Evolutionary conservation across 2,329 filamentous ascomycete genomes (phyloP), one percentile per base, ranked within the genome.

Genomic region (Eutypella sp.): DNA sequence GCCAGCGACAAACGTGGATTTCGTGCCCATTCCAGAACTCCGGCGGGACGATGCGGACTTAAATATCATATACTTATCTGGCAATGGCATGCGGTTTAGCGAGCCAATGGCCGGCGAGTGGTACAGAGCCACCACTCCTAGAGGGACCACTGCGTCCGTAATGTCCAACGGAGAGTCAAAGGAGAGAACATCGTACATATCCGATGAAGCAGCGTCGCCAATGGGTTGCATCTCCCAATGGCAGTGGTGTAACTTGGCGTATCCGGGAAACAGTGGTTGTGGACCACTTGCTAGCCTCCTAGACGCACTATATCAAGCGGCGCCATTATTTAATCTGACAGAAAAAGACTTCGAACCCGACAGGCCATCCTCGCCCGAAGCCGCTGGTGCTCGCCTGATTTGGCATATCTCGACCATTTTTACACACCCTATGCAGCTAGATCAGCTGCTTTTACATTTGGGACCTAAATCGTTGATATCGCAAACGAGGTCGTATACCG

Each of bases 231-330:
- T 49, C 3, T 18, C 50, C 10, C 40, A 47, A 24, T 46, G 19
- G 25, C 52, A 54, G 18, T 52, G 50, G 50, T 54, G 50, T 19
- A 54, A 47, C 11, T 29, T 41, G 22, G 45, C 47, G 15, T 46
- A 51, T 29, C 46, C 52, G 2, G 33, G 19, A 13, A 33, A 46
- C 15, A 33, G 31, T 15, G 39, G 45, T 1, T 54, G 52, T 19
- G 52, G 52, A 5, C 52, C 52, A 0, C 27, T 54, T 2, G 47
- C 48, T 5, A 41, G 48, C 13, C 2, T 1, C 0, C 5, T n/a
- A 3, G 52, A 54, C 20, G 44, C 52, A 1, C 3, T 44, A 2
- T 39, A 36, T 36, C 45, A 46, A 2, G 52, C 52, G 3, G 46
- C 45, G 1, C 42, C 45, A 2, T 42, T 54, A 2, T 54, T 52